phyloP scores from a whole-genome alignment of 179 eudicot species.

The Pouteria campechiana region DNA sequence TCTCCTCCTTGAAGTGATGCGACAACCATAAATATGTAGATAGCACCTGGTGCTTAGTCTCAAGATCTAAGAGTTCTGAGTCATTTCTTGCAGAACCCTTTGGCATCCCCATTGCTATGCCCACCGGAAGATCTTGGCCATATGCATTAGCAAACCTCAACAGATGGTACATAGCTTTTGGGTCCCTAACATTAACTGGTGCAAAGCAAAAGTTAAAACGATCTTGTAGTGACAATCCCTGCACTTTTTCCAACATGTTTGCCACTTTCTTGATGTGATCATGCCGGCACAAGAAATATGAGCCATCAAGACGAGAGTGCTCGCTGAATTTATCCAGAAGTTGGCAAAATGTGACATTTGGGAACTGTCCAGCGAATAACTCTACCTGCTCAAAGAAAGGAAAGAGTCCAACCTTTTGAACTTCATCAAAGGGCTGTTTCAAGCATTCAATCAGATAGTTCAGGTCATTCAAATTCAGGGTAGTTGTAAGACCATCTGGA shows the following conservation, averaged over 20 bases:
- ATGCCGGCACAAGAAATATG: conserved; percentile 65
- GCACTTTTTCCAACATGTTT: conserved; percentile 75
- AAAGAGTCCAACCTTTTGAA: conserved; percentile 70
- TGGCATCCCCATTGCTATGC: conserved; percentile 83
- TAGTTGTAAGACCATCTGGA: conserved; percentile 78
- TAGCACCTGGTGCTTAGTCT: conserved; percentile 76
- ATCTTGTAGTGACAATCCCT: conserved; percentile 64
- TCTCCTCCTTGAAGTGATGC: conserved; percentile 61
- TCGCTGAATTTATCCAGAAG: conserved; percentile 56
- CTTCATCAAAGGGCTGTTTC: conserved; percentile 61
- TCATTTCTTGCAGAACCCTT: conserved; percentile 61
- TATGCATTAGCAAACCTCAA: conserved; percentile 63
- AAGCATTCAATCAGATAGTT: conserved; percentile 71
- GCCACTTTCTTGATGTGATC: conserved; percentile 56
- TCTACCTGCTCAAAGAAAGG: conserved; percentile 83
- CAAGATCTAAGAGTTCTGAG: conserved; percentile 79
- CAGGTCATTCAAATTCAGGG: conserved; percentile 58
- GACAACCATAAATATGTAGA: conserved; percentile 86
- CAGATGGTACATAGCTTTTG: conserved; percentile 84
- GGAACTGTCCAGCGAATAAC: conserved; percentile 64
- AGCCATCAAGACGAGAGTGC: conserved; percentile 69
- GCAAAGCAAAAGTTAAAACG: conserved; percentile 88
- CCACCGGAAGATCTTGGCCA: conserved; percentile 58
- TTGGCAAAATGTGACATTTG: conserved; percentile 39
- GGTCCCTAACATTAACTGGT: conserved; percentile 78